Percentiles rank a stretch among this genome's conserved stretches.
phyloP scores from a whole-genome alignment of 2,329 filamentous ascomycete species.

The Arthroderma sp. region DNA sequence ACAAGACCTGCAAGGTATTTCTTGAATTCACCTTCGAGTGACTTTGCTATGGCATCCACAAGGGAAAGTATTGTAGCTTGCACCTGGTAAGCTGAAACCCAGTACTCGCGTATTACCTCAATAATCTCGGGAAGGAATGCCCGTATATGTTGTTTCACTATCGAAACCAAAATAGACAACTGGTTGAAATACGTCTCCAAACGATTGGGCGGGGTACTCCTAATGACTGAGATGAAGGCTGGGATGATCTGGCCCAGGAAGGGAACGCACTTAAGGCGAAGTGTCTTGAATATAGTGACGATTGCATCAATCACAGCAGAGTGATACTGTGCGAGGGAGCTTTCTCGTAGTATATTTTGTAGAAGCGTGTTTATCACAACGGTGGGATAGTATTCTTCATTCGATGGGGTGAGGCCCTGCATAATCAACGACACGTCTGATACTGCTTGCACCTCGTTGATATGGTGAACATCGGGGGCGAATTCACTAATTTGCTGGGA shows the following conservation, averaged over 20 bases:
- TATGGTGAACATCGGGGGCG: conserved; percentile 65
- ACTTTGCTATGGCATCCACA: conserved; percentile 85
- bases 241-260: conserved; percentile 92
- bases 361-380: conserved; percentile 94
- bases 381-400: conserved; percentile 96
- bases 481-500: conserved; percentile 69
- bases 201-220: conserved; percentile 60
- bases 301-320: conserved; percentile 92
- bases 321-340: conserved; percentile 79
- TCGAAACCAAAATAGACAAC: conserved; percentile 79
- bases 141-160: conserved; percentile 91
- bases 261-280: conserved; percentile 88
- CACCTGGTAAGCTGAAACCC: conserved; percentile 65
- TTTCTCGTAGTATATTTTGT: conserved; percentile 72
- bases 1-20: conserved; percentile 81
- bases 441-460: conserved; percentile 52
- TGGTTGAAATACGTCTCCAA: conserved; percentile 98
- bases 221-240: conserved; percentile 80
- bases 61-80: conserved; percentile 85
- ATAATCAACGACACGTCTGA: conserved; percentile 97
- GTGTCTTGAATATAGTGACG: conserved; percentile 95
- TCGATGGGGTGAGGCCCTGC: conserved; percentile 89
- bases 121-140: conserved; percentile 82
- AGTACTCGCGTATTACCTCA: conserved; percentile 75
- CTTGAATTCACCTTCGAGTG: conserved; percentile 95